These are phyloP conservation scores for Macrotyloma uniflorum DNA, from an alignment of 306 rosid genomes.

Conservation along the genomic window DNA sequence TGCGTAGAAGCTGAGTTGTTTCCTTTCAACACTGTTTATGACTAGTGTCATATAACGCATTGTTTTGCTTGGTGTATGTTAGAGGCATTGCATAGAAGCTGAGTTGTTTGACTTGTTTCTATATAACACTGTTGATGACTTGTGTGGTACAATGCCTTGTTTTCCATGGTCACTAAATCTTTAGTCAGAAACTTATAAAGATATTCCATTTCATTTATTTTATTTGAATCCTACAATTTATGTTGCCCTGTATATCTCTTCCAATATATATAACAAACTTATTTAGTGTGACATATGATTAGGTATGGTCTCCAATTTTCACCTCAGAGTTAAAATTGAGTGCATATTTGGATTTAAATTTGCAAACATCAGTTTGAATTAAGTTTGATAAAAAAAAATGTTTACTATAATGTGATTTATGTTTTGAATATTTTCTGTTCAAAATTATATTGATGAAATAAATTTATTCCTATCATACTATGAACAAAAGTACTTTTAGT, in stretches of 20 bases:
- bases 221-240: background rate
- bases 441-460: too few relatives aligned
- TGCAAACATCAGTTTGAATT: background rate
- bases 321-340: background rate
- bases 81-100: conserved; percentile 75
- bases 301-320: background rate
- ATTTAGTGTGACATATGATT: background rate
- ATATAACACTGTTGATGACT: background rate
- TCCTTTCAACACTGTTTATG: background rate
- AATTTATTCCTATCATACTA: too few relatives aligned
- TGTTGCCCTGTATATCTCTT: background rate
- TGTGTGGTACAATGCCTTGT: background rate
- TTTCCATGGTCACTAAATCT: conserved; percentile 2
- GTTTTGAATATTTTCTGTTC: too few relatives aligned
- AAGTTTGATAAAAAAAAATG: background rate
- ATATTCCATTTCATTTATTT: background rate
- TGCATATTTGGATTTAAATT: background rate
- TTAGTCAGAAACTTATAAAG: background rate
- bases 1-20: conserved; percentile 53
- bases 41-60: conserved; percentile 7
- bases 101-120: conserved; percentile 7
- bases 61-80: conserved; percentile 46
- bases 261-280: background rate
- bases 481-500: background rate
- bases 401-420: too few relatives aligned